Percentiles rank a stretch among this genome's conserved stretches.
Conservation (phyloP, 1,284 basidiomycete genomes). For the Papiliotrema fonsecae region DNA sequence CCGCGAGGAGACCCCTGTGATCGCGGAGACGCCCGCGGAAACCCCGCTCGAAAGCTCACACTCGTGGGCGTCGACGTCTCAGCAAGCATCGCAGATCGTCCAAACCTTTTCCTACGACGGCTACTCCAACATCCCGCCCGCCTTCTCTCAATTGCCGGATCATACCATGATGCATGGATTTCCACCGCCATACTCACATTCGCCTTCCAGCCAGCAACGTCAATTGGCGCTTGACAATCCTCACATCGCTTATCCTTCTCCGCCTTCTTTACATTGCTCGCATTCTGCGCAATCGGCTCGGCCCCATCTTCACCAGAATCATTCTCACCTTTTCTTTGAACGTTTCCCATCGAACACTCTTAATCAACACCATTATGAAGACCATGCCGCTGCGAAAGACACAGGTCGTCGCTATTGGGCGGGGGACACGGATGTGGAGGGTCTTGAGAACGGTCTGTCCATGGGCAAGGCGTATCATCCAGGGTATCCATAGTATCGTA, state of each 20-base stretch:
- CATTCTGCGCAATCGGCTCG: too few species aligned
- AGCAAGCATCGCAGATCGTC: too few species aligned
- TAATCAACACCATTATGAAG: background rate
- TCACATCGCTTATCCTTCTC: background rate
- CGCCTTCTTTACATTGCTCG: background rate
- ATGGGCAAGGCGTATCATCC: background rate
- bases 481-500: background rate
- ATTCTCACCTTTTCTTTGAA: too few species aligned
- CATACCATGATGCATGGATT: background rate
- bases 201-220: background rate
- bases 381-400: background rate
- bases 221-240: background rate
- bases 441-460: background rate
- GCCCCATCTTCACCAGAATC: too few species aligned
- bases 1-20: background rate
- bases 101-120: constrained; percentile 5
- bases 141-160: background rate
- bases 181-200: constrained; percentile 15
- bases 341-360: background rate
- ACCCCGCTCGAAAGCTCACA: background rate
- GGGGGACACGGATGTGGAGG: background rate
- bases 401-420: background rate
- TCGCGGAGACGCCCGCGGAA: background rate
- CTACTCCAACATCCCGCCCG: background rate
- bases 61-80: background rate